A percentile compares a stretch with the other conserved stretches of the same genome.
phyloP scores from a whole-genome alignment of 106 monocot genomes.

The Iris macrosiphon region DNA sequence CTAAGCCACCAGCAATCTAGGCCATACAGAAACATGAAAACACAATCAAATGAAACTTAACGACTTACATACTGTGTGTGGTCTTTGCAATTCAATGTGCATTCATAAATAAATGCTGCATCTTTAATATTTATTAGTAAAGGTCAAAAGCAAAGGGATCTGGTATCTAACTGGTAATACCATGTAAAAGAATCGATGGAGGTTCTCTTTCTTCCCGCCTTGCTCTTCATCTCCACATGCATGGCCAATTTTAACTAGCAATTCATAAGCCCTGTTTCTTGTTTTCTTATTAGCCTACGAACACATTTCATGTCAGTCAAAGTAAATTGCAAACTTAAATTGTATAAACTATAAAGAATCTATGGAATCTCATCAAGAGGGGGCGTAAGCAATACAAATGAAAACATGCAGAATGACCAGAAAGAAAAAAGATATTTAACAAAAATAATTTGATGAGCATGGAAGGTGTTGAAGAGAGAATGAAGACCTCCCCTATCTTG shows the following conservation, averaged over 20 bases:
- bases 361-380: no score
- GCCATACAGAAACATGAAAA: slow-evolving; percentile 1
- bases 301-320: slow-evolving; percentile 5
- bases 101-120: not conserved
- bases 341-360: not conserved
- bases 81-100: not conserved
- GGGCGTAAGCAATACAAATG: no score
- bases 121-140: not conserved
- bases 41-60: not conserved
- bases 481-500: no score
- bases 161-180: slow-evolving; percentile 24
- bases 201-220: slow-evolving; percentile 56
- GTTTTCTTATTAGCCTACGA: slow-evolving; percentile 81
- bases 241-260: slow-evolving; percentile 90
- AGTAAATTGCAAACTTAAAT: not conserved
- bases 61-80: not conserved
- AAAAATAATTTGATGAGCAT: no score
- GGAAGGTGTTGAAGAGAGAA: no score
- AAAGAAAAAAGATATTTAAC: not conserved
- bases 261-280: slow-evolving; percentile 85
- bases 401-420: not conserved
- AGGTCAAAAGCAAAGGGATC: not conserved
- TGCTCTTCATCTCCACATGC: slow-evolving; percentile 74
- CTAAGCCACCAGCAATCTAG: slow-evolving; percentile 70
- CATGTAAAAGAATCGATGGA: slow-evolving; percentile 70